phyloP scores from a whole-genome alignment of 1,139 yeast species.

The Pichia kudriavzevii region DNA sequence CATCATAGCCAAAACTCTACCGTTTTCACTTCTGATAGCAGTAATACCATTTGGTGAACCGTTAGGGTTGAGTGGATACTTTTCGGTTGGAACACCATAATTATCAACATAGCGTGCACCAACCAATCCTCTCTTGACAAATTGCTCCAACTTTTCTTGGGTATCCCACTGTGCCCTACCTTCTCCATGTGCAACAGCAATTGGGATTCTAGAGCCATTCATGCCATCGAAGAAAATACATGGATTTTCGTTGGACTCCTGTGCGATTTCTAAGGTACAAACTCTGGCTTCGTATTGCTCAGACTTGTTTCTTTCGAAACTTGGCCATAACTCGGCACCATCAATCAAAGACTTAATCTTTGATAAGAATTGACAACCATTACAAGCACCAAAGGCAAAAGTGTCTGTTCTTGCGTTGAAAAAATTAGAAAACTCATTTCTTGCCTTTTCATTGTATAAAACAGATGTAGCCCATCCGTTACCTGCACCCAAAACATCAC shows the following conservation, averaged over 20 bases:
- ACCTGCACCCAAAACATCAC: slow-evolving; percentile 98
- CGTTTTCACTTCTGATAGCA: slow-evolving; percentile 83
- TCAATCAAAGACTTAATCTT: slow-evolving; percentile 85
- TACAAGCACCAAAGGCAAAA: slow-evolving; percentile 98
- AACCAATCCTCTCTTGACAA: slow-evolving; percentile 45
- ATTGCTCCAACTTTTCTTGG: slow-evolving; percentile 36
- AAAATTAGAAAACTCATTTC: slow-evolving; percentile 68
- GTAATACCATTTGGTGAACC: slow-evolving; percentile 93
- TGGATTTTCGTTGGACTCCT: slow-evolving; percentile 39
- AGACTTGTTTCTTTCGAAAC: slow-evolving; percentile 82
- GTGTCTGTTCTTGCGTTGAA: slow-evolving; percentile 86
- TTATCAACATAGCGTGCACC: slow-evolving; percentile 83
- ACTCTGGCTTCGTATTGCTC: slow-evolving; percentile 98
- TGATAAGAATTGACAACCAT: slow-evolving; percentile 95
- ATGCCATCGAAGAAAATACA: slow-evolving; percentile 80
- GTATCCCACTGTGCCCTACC: slow-evolving; percentile 75
- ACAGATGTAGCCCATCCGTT: slow-evolving; percentile 99
- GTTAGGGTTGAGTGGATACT: slow-evolving; percentile 91
- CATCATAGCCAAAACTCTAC: slow-evolving; percentile 97
- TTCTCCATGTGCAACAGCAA: slow-evolving; percentile 98
- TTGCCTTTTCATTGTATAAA: slow-evolving; percentile 72
- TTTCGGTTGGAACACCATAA: slow-evolving; percentile 74
- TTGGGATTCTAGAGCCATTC: slow-evolving; percentile 89
- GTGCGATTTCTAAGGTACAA: slow-evolving; percentile 74
- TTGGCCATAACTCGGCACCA: slow-evolving; percentile 95